Evolutionary conservation across 2,329 filamentous ascomycete genomes (phyloP).

Genomic region (Didymella pinodella): DNA sequence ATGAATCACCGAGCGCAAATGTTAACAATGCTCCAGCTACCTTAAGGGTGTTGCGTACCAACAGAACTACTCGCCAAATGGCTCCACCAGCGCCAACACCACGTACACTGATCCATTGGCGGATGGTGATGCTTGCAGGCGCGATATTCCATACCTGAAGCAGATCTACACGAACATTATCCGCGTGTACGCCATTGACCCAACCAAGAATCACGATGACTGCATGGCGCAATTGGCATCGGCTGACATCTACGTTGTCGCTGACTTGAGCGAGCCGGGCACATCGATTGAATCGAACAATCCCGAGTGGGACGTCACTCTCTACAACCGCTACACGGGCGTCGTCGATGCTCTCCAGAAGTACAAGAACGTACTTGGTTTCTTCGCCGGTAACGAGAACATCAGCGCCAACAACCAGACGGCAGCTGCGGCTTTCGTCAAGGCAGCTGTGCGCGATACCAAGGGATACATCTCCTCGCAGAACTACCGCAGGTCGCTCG

Average conservation of each 20-base stretch:
- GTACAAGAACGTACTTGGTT: constrained; percentile 92
- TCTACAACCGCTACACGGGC: constrained; percentile 81
- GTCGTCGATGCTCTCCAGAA: constrained; percentile 82
- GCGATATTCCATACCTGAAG: constrained; percentile 83
- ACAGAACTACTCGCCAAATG: constrained; percentile 54
- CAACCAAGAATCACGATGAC: constrained; percentile 73
- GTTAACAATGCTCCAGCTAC: constrained; percentile 60
- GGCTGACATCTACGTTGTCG: constrained; percentile 91
- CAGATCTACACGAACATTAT: constrained; percentile 88
- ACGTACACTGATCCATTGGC: constrained; percentile 85
- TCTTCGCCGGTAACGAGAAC: constrained; percentile 99
- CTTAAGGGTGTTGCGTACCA: constrained; percentile 96
- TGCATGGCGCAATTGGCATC: constrained; percentile 85
- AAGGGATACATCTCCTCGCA: constrained; percentile 88
- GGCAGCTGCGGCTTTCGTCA: constrained; percentile 88
- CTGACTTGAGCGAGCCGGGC: constrained; percentile 68
- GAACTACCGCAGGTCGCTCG: constrained; percentile 73
- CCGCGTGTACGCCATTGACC: constrained; percentile 91
- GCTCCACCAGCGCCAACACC: constrained; percentile 43
- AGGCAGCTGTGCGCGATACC: constrained; percentile 93
- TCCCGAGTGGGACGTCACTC: constrained; percentile 78
- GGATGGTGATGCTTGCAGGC: constrained; percentile 73
- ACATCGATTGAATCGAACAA: constrained; percentile 83
- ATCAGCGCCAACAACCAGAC: constrained; percentile 89
- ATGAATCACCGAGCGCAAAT: background rate